Base-by-base conservation (phyloP, 164 flowering plant genomes). In the Piper betle region DNA sequence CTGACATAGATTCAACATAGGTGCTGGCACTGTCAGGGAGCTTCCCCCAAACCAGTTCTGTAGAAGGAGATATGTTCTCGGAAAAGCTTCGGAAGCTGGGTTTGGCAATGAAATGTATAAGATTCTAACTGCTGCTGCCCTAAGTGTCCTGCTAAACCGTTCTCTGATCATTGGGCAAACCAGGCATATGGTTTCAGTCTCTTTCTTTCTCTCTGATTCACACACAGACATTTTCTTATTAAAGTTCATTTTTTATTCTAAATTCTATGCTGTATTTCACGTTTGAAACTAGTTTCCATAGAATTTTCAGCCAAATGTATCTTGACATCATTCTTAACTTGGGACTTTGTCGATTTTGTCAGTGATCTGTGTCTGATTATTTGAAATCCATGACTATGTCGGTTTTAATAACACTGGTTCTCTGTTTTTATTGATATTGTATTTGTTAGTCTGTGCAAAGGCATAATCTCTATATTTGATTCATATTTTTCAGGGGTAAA, bases 21-120 rank as follows among this genome's bases (percentile, higher is more conserved):
- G 99, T 64, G 85, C 99, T 69, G 64, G 84, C 53, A 77, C 78
- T 66, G 82, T 93, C 38, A 70, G 96, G 33, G 65, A 59, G 53
- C 87, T 93, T 60, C 84, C 92, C 61, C 83, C 97, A 17, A 88
- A 85, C 71, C 79, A 85, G 71, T 90, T 93, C 62, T 93, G 97
- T 71, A 71, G 66, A 17, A 94, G 84, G 57, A 89, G 95, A 55
- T 93, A 86, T 79, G 96, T 93, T n/a, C 18, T 93, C 55, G 99
- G 84, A n/a, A 93, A 93, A 73, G 79, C 99, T 61, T 84, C 96
- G 1, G 97, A 90, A 76, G 99, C 97, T 41, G 99, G 99, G 43
- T 84, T 93, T 68, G 99, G 97, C 59, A 93, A 93, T 76, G 99
- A 93, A 75, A 86, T 93, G 94, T 93, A 93, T 84, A 93, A 90